Evolutionary conservation across 129 eudicot species (phyloP), one percentile per base, ranked within the genome.

Genomic region (Rutidosis leptorrhynchoides): DNA sequence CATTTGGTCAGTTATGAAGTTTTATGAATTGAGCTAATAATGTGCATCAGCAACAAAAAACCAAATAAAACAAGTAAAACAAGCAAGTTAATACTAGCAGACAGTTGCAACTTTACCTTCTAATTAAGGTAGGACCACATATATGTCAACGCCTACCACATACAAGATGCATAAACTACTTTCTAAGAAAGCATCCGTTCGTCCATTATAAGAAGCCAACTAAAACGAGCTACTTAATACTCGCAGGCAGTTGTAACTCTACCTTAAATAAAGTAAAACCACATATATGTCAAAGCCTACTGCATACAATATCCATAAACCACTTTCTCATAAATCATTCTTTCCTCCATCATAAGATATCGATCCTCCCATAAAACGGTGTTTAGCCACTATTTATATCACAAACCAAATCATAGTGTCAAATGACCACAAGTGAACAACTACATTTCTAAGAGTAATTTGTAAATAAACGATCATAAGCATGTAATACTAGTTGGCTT

Each of bases 1-100:
- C 2, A 33, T 9, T 23, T 24, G 56, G 43, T 23, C 49, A 22
- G 9, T 72, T 52, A 11, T 11, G 30, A 52, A 25, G 16, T 23
- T 35, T n/a, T n/a, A n/a, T n/a, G 15, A 59, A 21, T 67, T 58
- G 6, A 25, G 56, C 46, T 42, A 58, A 46, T 32, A 70, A 25
- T 25, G 32, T 43, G 55, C 28, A 35, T 64, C 49, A 46, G 30
- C 51, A 46, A 5, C 35, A 52, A 49, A 49, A 63, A 49, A 22
- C 62, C 77, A 62, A 24, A 62, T 26, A 62, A 6, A 10, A 16
- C n/a, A n/a, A n/a, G n/a, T n/a, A n/a, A n/a, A n/a, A n/a, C n/a
- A n/a, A n/a, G n/a, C n/a, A n/a, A n/a, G n/a, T n/a, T n/a, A n/a
- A n/a, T n/a, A n/a, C n/a, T n/a, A n/a, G n/a, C n/a, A n/a, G n/a